Percentiles rank a stretch among this genome's conserved stretches.
Conservation (phyloP, 1,284 basidiomycete genomes). For the Hortiboletus rubellus region DNA sequence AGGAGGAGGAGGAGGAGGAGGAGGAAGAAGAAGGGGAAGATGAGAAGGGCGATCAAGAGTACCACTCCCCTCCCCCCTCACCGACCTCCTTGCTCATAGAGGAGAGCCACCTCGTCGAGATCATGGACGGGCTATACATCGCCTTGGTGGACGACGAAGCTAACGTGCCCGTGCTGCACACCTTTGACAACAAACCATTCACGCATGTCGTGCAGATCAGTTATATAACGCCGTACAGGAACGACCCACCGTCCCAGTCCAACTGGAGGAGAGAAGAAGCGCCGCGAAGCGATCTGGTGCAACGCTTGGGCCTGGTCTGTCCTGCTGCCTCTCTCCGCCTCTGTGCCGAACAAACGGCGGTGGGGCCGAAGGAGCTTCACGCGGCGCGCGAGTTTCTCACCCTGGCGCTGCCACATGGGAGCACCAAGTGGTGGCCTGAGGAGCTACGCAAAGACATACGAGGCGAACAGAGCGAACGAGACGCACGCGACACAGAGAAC, state of each 20-base stretch:
- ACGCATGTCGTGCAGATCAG: slow-evolving; percentile 23
- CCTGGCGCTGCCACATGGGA: slow-evolving; percentile 15
- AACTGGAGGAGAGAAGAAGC: slow-evolving; percentile 7
- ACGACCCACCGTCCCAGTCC: background rate
- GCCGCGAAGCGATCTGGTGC: background rate
- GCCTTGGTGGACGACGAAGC: slow-evolving; percentile 14
- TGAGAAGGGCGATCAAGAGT: background rate
- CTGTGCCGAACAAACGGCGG: background rate
- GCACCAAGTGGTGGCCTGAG: slow-evolving; percentile 2
- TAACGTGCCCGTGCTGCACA: slow-evolving; percentile 6
- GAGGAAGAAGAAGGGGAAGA: background rate
- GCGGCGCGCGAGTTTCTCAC: slow-evolving; percentile 25
- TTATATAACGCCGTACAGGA: background rate
- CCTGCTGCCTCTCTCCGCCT: background rate
- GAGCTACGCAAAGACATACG: background rate
- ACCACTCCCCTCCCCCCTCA: background rate
- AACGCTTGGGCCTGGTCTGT: slow-evolving; percentile 11
- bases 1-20: background rate
- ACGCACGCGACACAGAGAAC: background rate
- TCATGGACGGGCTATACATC: slow-evolving; percentile 19
- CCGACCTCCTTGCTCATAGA: background rate
- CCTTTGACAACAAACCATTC: slow-evolving; percentile 13
- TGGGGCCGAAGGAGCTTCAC: slow-evolving; percentile 10
- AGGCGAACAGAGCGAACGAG: background rate
- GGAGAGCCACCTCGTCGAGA: slow-evolving; percentile 8